Evolutionary conservation across 495 filamentous ascomycete genomes (phyloP).

Genomic region (Neurospora sp.): DNA sequence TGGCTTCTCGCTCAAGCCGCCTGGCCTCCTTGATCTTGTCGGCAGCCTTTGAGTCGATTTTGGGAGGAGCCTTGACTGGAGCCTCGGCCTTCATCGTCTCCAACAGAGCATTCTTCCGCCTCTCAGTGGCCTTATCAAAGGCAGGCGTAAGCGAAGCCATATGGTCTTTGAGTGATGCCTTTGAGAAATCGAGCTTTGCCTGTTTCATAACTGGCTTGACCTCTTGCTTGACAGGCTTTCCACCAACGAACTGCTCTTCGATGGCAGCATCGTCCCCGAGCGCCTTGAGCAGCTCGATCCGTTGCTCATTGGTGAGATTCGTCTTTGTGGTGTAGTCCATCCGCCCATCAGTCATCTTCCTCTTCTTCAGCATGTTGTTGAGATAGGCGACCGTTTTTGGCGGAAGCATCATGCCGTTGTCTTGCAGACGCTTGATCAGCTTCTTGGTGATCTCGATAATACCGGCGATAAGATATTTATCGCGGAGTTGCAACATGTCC

Average conservation of each 20-base stretch:
- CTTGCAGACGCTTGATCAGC: conserved; percentile 61
- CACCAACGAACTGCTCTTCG: conserved; percentile 32
- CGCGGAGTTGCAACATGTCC: conserved; percentile 75
- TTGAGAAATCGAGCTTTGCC: conserved; percentile 53
- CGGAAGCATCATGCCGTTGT: conserved; percentile 58
- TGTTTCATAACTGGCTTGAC: conserved; percentile 43
- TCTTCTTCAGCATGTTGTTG: conserved; percentile 38
- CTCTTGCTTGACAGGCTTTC: conserved; percentile 44
- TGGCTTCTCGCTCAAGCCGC: conserved; percentile 61
- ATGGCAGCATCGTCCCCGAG: conserved; percentile 62
- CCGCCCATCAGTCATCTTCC: conserved; percentile 13
- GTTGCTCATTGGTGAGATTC: conserved; percentile 64
- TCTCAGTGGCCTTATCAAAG: conserved; percentile 30
- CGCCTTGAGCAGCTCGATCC: conserved; percentile 70
- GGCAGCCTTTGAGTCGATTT: conserved; percentile 22
- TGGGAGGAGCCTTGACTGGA: conserved; percentile 11
- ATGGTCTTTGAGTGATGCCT: conserved; percentile 31
- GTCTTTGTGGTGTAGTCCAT: conserved; percentile 51
- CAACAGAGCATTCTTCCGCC: conserved; percentile 21
- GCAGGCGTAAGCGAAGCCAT: conserved; percentile 25
- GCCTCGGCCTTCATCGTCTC: conserved; percentile 4
- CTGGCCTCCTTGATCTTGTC: conserved; percentile 57
- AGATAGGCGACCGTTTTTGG: conserved; percentile 51
- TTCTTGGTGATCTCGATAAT: conserved; percentile 56
- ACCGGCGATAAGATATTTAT: conserved; percentile 68